These are phyloP conservation scores for Tulasnella sp. DNA, from an alignment of 768 basidiomycete genomes.

Conservation along the genomic window DNA sequence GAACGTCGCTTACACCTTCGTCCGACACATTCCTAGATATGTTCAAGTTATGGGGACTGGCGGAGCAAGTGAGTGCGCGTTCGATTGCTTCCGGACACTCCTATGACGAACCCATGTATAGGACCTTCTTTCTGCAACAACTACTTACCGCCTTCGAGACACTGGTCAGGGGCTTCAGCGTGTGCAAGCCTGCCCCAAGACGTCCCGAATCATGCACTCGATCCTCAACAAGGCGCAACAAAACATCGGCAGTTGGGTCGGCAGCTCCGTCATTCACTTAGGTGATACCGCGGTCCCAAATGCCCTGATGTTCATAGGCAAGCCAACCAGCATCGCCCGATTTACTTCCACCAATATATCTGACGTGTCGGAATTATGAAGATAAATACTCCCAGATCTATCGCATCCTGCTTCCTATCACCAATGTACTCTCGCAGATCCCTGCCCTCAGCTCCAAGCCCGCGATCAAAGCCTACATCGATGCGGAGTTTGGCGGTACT, in stretches of 20 bases:
- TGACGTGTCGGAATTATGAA: slow-evolving; percentile 17
- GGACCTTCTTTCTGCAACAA: slow-evolving; percentile 64
- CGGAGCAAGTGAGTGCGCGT: slow-evolving; percentile 38
- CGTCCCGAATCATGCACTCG: slow-evolving; percentile 80
- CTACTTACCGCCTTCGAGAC: slow-evolving; percentile 70
- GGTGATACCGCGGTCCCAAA: slow-evolving; percentile 71
- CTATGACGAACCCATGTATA: no score
- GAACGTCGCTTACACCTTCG: neutral
- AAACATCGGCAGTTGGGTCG: slow-evolving; percentile 74
- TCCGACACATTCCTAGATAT: no score
- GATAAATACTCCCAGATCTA: slow-evolving; percentile 90
- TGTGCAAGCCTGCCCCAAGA: slow-evolving; percentile 77
- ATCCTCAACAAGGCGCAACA: slow-evolving; percentile 76
- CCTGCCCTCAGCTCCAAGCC: slow-evolving; percentile 54
- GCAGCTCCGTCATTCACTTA: slow-evolving; percentile 73
- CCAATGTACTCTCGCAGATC: slow-evolving; percentile 68
- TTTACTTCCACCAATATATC: neutral
- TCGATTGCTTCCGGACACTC: no score
- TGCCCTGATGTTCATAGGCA: slow-evolving; percentile 74
- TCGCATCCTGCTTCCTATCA: slow-evolving; percentile 78
- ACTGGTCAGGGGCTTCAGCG: slow-evolving; percentile 88
- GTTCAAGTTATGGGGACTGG: slow-evolving; percentile 76
- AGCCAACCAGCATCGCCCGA: neutral
- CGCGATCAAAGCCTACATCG: slow-evolving; percentile 61
- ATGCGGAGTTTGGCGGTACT: slow-evolving; percentile 67